Percentiles rank a stretch among this genome's conserved stretches.
Conservation (phyloP, 768 basidiomycete species). For the Cantharellus anzutake region DNA sequence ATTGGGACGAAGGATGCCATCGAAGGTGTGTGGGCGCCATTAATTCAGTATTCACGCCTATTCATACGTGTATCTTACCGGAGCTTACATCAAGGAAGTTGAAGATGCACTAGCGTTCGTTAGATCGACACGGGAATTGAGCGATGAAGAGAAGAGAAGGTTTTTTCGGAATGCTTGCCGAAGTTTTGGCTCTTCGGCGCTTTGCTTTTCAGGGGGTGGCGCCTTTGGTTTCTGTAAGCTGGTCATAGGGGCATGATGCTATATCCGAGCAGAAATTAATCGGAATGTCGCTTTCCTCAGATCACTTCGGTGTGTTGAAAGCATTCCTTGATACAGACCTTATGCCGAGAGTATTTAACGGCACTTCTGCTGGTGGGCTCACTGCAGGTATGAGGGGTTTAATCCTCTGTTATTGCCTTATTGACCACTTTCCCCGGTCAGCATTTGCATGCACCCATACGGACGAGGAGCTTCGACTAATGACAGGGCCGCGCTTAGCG, state of each 20-base stretch:
- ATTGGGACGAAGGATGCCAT: slow-evolving; percentile 79
- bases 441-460: slow-evolving; percentile 72
- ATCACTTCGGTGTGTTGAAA: slow-evolving; percentile 80
- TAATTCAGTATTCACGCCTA: background rate
- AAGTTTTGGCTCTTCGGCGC: slow-evolving; percentile 76
- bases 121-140: slow-evolving; percentile 49
- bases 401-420: background rate
- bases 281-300: slow-evolving; percentile 19
- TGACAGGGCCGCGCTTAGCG: slow-evolving; percentile 72
- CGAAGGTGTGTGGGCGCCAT: slow-evolving; percentile 32
- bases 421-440: slow-evolving; percentile 12
- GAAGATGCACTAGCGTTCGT: slow-evolving; percentile 58
- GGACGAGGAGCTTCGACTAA: slow-evolving; percentile 58
- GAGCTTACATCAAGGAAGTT: slow-evolving; percentile 68
- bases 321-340: slow-evolving; percentile 77
- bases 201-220: slow-evolving; percentile 93
- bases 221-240: slow-evolving; percentile 78
- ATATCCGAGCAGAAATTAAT: background rate
- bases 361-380: slow-evolving; percentile 85
- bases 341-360: slow-evolving; percentile 82
- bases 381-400: slow-evolving; percentile 21
- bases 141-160: slow-evolving; percentile 71
- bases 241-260: background rate
- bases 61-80: background rate
- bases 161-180: slow-evolving; percentile 84